Percentiles rank a stretch among this genome's conserved stretches.
Evolutionary conservation across 495 filamentous ascomycete species (phyloP).

Genomic region (Neurospora sublineolata): DNA sequence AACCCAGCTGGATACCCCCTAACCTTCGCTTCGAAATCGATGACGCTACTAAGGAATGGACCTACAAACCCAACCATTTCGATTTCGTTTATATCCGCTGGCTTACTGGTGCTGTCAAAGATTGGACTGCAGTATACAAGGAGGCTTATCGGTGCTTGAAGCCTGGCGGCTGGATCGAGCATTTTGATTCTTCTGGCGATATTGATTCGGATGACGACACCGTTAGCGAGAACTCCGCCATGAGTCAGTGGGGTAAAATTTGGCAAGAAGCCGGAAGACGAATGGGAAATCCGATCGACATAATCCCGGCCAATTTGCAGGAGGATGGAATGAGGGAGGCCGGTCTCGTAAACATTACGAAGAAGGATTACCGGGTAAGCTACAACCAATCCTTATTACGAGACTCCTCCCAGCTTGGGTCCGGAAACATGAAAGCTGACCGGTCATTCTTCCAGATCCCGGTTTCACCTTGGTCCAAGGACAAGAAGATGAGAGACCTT

Average conservation of each 20-base stretch:
- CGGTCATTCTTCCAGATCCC: background rate
- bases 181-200: background rate
- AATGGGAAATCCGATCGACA: constrained; percentile 11
- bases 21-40: constrained; percentile 41
- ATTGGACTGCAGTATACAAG: constrained; percentile 35
- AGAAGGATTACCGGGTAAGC: background rate
- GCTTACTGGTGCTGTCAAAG: constrained; percentile 36
- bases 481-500: background rate
- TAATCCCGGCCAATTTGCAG: constrained; percentile 8
- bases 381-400: background rate
- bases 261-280: constrained; percentile 15
- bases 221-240: background rate
- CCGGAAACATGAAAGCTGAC: background rate
- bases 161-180: constrained; percentile 27
- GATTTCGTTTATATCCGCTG: constrained; percentile 47
- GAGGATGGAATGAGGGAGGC: constrained; percentile 13
- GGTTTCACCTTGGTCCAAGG: background rate
- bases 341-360: constrained; percentile 11
- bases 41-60: constrained; percentile 36
- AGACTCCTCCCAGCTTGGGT: background rate
- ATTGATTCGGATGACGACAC: background rate
- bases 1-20: constrained; percentile 33
- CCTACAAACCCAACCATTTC: constrained; percentile 31
- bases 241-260: constrained; percentile 13
- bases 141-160: constrained; percentile 22